Base-by-base conservation (phyloP, 176 grass and related monocot species). In the Saccharum spontaneum region DNA sequence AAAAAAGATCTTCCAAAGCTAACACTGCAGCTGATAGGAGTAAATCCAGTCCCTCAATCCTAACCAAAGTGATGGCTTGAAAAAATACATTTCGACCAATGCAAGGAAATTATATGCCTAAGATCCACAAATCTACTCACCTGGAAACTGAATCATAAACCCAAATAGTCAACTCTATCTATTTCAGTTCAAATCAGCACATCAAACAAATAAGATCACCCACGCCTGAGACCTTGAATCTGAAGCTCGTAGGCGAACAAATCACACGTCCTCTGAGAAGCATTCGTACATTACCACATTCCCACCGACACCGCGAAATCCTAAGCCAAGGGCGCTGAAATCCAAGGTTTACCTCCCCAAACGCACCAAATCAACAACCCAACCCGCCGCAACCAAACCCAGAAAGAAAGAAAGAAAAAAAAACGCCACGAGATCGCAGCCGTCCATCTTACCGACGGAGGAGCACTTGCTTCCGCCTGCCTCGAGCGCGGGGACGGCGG, bases 401-500 rank as follows among this genome's bases (percentile, higher is more conserved):
- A 71, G 26, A 14, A 64, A 61, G 9, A 6, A 17, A 50, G 11
- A 48, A 1, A n/a, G n/a, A n/a, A 88, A 83, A 28, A 63, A 79
- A 22, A 52, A 67, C 3, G 36, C 33, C 17, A 49, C 26, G 43
- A 85, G 79, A 79, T 76, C 85, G 85, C 75, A 70, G 41, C 37
- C 73, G 30, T 3, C 74, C 49, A 77, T 69, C 90, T 92, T 79
- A 94, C 94, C 92, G 66, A 97, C 85, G 75, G 94, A 97, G 75
- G 94, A 92, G 92, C 94, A 97, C 77, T 94, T 94, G 88, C 83
- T 90, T 43, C 91, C 86, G 86, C 80, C 92, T 15, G 85, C 93
- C 90, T 97, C 94, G 55, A 97, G 94, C 48, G 88, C 93, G 46
- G 93, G 90, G 31, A 97, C 86, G 31, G 92, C 94, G 48, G 92